These are phyloP conservation scores for Apiospora marii DNA, from an alignment of 2,329 filamentous ascomycete genomes.

Conservation along the genomic window DNA sequence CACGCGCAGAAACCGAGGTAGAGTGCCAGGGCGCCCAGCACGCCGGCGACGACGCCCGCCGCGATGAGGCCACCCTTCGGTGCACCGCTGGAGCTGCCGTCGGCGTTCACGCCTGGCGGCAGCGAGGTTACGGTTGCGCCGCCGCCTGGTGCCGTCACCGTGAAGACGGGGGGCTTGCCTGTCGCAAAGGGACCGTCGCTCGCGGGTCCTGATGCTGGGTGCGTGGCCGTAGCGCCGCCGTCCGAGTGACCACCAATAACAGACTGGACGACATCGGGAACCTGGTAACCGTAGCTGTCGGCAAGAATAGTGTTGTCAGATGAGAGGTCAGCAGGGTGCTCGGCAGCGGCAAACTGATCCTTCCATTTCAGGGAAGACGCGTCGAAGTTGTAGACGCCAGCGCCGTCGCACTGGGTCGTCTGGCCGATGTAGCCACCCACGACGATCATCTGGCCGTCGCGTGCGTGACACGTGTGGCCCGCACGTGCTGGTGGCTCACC, in stretches of 20 bases:
- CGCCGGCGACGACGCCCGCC: slow-evolving; percentile 67
- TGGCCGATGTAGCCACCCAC: slow-evolving; percentile 73
- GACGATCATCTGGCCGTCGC: slow-evolving; percentile 75
- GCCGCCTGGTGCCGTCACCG: slow-evolving; percentile 60
- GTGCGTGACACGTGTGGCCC: slow-evolving; percentile 74
- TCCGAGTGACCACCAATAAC: slow-evolving; percentile 67
- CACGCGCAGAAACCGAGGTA: slow-evolving; percentile 77
- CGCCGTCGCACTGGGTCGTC: slow-evolving; percentile 68
- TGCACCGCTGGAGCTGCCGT: slow-evolving; percentile 37
- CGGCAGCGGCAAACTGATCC: slow-evolving; percentile 66
- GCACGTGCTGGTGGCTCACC: slow-evolving; percentile 67
- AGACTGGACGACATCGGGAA: slow-evolving; percentile 68
- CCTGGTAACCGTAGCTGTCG: slow-evolving; percentile 70
- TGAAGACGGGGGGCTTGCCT: slow-evolving; percentile 74
- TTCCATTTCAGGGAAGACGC: slow-evolving; percentile 70
- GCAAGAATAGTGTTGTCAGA: slow-evolving; percentile 61
- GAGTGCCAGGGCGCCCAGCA: slow-evolving; percentile 65
- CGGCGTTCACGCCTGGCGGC: slow-evolving; percentile 34
- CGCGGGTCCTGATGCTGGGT: slow-evolving; percentile 66
- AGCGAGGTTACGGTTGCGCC: slow-evolving; percentile 51
- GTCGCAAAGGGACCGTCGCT: slow-evolving; percentile 76
- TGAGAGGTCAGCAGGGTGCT: slow-evolving; percentile 54
- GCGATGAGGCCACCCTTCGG: slow-evolving; percentile 52
- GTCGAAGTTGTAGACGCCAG: slow-evolving; percentile 78
- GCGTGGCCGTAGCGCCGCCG: slow-evolving; percentile 72